These are phyloP conservation scores for Leucoagaricus sp. DNA, from an alignment of 1,284 basidiomycete genomes.

Conservation along the genomic window DNA sequence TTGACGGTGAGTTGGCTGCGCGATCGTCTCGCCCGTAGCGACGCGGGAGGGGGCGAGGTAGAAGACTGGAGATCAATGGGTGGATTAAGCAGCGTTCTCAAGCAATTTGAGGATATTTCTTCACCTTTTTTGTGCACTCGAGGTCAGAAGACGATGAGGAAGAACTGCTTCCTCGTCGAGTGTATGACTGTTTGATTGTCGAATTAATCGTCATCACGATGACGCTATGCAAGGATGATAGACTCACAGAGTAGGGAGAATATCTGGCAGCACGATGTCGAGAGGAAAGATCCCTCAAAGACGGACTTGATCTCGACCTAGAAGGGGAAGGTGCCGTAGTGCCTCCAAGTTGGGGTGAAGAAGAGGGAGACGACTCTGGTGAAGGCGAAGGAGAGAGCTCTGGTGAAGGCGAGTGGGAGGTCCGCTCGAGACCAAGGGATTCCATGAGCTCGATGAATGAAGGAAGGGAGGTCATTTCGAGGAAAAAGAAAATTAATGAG, in stretches of 20 bases:
- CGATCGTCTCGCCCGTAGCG: slow-evolving; percentile 38
- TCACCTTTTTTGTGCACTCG: slow-evolving; percentile 35
- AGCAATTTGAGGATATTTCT: slow-evolving; percentile 24
- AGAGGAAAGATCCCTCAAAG: slow-evolving; percentile 42
- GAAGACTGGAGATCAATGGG: slow-evolving; percentile 21
- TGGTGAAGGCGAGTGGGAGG: slow-evolving; percentile 26
- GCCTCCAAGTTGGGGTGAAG: slow-evolving; percentile 29
- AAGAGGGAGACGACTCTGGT: slow-evolving; percentile 28
- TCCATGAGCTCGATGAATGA: slow-evolving; percentile 85
- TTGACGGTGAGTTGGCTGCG: slow-evolving; percentile 43
- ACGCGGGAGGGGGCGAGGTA: slow-evolving; percentile 48
- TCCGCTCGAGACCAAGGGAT: slow-evolving; percentile 66
- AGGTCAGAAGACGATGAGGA: slow-evolving; percentile 42
- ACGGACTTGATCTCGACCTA: slow-evolving; percentile 45
- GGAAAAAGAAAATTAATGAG: slow-evolving; percentile 35
- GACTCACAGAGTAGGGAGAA: slow-evolving; percentile 68
- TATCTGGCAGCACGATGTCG: slow-evolving; percentile 52
- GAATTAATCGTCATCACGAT: slow-evolving; percentile 14
- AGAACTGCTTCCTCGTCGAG: slow-evolving; percentile 45
- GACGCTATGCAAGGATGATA: slow-evolving; percentile 9
- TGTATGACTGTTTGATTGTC: slow-evolving; percentile 28
- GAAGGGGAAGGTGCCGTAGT: slow-evolving; percentile 31
- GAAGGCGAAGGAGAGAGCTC: slow-evolving; percentile 36
- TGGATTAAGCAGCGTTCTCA: not conserved
- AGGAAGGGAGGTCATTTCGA: slow-evolving; percentile 68